A percentile compares a stretch with the other conserved stretches of the same genome.
Conservation (phyloP, 2,329 filamentous ascomycete genomes). For the Alternaria infectoria region DNA sequence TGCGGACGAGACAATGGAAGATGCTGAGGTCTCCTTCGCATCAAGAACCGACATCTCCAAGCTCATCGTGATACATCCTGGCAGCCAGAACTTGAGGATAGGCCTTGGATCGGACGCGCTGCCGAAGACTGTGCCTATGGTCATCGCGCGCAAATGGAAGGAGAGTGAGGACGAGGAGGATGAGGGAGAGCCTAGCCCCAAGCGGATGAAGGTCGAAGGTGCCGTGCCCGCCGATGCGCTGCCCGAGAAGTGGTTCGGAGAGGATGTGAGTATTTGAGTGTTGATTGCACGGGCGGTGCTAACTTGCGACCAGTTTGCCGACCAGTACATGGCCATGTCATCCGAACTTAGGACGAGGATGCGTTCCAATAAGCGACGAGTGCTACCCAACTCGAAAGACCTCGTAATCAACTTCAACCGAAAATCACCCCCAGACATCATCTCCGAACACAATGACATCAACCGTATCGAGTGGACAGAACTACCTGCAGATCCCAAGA, state of each 20-base stretch:
- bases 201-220: constrained; percentile 66
- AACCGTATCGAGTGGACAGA: constrained; percentile 96
- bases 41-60: constrained; percentile 74
- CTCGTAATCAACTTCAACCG: constrained; percentile 94
- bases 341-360: constrained; percentile 88
- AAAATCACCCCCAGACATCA: constrained; percentile 80
- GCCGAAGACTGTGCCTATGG: constrained; percentile 93
- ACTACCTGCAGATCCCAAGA: constrained; percentile 62
- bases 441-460: constrained; percentile 93
- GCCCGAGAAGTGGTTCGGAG: constrained; percentile 83
- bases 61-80: constrained; percentile 92
- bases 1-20: constrained; percentile 40
- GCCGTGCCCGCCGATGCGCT: constrained; percentile 66
- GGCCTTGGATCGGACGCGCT: constrained; percentile 95
- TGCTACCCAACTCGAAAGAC: constrained; percentile 96
- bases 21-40: constrained; percentile 34
- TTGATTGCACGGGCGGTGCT: not conserved
- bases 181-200: constrained; percentile 77
- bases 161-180: constrained; percentile 84
- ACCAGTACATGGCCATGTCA: constrained; percentile 78
- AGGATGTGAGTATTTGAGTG: constrained; percentile 64
- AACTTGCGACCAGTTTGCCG: constrained; percentile 52
- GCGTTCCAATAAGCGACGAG: constrained; percentile 91
- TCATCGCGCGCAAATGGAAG: constrained; percentile 78
- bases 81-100: constrained; percentile 93